Base-by-base conservation (phyloP, 441 rosid species). In the Erodium texanum region DNA sequence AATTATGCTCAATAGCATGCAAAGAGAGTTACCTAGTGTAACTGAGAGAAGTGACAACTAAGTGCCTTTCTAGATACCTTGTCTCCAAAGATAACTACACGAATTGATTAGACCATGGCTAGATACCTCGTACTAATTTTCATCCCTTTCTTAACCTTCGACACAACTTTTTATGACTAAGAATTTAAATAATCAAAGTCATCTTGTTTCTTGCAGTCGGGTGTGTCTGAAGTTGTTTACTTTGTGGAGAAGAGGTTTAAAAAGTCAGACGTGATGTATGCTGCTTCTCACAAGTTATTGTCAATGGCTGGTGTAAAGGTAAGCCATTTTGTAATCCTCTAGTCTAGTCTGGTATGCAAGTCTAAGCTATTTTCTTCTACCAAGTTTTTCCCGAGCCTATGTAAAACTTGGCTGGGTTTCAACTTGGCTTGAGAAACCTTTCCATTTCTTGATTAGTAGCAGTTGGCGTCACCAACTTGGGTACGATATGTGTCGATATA, bases 221-320 rank as follows among this genome's bases (percentile, higher is more conserved):
- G 92, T 67, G 97, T 93, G 68, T 64, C 90, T 11, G 97, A 90
- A 75, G 95, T 90, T 12, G 79, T 90, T 56, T 90, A 93, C 75
- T 93, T 87, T 77, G 84, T 87, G 80, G 97, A 87, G 80, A 93
- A 93, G 84, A 83, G 81, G 82, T 67, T 74, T 61, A 80, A 75
- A 19, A 74, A 76, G 69, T 75, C 92, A 22, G 85, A 89, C 50
- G 67, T 78, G 22, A 70, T 79, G 6, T 90, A 89, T 69, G 34
- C 79, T 66, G 98, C 98, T 61, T 93, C 98, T 27, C 91, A 82
- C 82, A 90, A 82, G 77, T 90, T 93, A 70, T 77, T 93, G 73
- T 78, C 86, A 32, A 83, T 93, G 94, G 97, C 97, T 66, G 89
- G 94, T 73, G 72, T 93, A 70, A 86, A 85, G 75, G 97, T 90